phyloP scores from a whole-genome alignment of 78 protist genomes.

The Polysphondylium violaceum region DNA sequence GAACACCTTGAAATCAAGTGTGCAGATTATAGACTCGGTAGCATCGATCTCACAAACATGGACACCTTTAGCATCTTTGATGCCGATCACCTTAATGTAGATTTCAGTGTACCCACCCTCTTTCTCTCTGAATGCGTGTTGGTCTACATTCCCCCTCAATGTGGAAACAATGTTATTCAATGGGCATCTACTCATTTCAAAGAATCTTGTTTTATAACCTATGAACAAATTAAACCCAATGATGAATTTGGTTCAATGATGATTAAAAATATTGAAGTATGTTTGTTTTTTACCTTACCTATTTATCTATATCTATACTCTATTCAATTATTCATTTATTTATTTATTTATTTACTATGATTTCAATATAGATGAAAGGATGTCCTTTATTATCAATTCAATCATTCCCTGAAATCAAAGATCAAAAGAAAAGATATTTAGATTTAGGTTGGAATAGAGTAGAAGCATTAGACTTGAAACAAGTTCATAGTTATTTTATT shows the following conservation, averaged over 20 bases:
- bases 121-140: conserved; percentile 77
- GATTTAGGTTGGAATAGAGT: conserved; percentile 54
- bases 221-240: conserved; percentile 82
- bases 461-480: conserved; percentile 63
- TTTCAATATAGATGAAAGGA: conserved; percentile 42
- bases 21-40: conserved; percentile 10
- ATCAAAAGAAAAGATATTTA: conserved; percentile 58
- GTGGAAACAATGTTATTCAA: conserved; percentile 40
- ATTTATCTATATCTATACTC: background rate
- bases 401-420: conserved; percentile 65
- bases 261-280: conserved; percentile 79
- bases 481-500: conserved; percentile 73
- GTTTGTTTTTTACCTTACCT: no score
- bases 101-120: conserved; percentile 61
- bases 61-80: conserved; percentile 33
- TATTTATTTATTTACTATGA: background rate
- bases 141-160: conserved; percentile 52
- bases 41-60: conserved; percentile 22
- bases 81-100: background rate
- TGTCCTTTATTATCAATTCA: conserved; percentile 73
- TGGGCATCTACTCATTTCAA: conserved; percentile 52
- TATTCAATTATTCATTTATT: background rate
- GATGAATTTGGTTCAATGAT: conserved; percentile 83
- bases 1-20: conserved; percentile 5
- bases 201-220: conserved; percentile 59